Base-by-base conservation (phyloP, 495 filamentous ascomycete species). In the Acidomyces sp. region DNA sequence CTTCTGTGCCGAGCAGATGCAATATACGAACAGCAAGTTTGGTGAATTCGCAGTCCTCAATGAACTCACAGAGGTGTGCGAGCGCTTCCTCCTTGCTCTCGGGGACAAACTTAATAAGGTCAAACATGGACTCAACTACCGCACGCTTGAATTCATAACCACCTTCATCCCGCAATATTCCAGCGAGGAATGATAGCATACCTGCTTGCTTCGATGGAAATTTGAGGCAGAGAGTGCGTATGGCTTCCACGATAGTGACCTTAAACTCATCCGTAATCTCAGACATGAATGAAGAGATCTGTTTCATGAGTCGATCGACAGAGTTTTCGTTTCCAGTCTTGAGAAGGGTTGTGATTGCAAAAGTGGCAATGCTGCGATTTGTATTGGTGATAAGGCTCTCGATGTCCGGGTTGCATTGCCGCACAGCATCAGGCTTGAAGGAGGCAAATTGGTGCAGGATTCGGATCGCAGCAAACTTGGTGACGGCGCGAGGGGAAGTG, bases 241-340 rank as follows among this genome's bases (percentile, higher is more conserved):
- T 93, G 26, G 90, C 92, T 62, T 96, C 90, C 25, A 99, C 88
- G 56, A 99, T 93, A 25, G 92, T 96, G 55, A 99, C 92, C 66
- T 96, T 96, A 69, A 99, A 99, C 60, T 96, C 90, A 58, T 99
- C 87, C 5, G 86, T 93, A 51, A 94, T 93, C 61, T 95, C 87
- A 10, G 85, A 82, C 86, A 95, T 95, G 66, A 95, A 93, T 27
- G 82, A 36, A 12, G 83, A 85, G 43, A 93, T 95, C 59, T 96
- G 90, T 68, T 95, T 95, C 84, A 97, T 94, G 40, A 99, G 64
- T 42, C 92, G 80, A 59, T 99, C 90, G 28, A 99, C 92, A 44
- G 83, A 93, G 23, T 82, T 80, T 63, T 99, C 90, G 51, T 95
- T 99, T 39, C 92, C 90, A 13, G 90, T 96, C 70, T 96, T 96